Evolutionary conservation across 2,329 filamentous ascomycete genomes (phyloP), one percentile per base, ranked within the genome.

Genomic region (Thermothelomyces thermophilus): DNA sequence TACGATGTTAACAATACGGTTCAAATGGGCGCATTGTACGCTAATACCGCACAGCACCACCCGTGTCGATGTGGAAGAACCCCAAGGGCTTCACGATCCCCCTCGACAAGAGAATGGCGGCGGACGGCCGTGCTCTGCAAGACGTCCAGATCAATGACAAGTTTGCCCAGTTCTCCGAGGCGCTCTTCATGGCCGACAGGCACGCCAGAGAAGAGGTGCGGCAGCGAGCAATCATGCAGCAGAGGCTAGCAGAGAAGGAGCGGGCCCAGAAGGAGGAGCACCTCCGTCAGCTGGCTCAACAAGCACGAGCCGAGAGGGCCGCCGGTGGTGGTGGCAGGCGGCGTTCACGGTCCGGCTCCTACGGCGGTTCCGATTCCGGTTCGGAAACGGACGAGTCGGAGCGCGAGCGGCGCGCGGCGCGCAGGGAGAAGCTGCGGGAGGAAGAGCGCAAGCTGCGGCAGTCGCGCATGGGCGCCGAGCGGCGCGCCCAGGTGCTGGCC

Each of bases 21-120:
- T 28, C 0, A 1, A 26, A 2, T 2, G 11, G n/a, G n/a, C 33
- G 8, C 19, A n/a, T 7, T 2, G 26, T 11, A 47, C 5, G 22
- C 50, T 54, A 36, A 50, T 44, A 28, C 14, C 3, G 28, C 26
- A 37, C 76, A 40, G 76, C 76, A 0, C 90, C 91, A 2, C 87
- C 91, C 0, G 84, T 98, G 2, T 95, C 88, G 17, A 97, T 97
- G 68, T 98, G 93, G 93, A 98, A 98, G 79, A 98, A 98, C 67
- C 88, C 91, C 1, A 97, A 97, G 72, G 93, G 93, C 62, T 98
- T 95, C 64, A 98, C 93, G 0, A 88, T 98, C 1, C 89, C 93
- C 0, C 69, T 98, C 45, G 93, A 98, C 67, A 98, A 98, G 73
- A 84, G 93, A 64, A 72, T 98, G 59, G 93, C 93, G 16, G 91